phyloP scores from a whole-genome alignment of 495 filamentous ascomycete species.

The Aspergillus avenaceus region DNA sequence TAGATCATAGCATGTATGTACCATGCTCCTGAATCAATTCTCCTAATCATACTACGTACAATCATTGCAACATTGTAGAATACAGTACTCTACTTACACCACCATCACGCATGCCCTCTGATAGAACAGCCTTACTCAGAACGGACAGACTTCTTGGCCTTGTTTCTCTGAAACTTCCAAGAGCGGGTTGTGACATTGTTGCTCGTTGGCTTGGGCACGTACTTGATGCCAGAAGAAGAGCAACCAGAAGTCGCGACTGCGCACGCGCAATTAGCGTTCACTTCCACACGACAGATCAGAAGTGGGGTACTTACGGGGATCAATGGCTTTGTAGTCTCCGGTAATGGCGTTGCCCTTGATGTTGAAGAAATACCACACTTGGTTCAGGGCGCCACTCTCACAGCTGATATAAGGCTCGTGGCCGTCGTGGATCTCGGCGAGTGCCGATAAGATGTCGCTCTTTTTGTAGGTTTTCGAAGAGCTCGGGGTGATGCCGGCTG shows the following conservation, averaged over 20 bases:
- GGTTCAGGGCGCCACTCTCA: slow-evolving; percentile 50
- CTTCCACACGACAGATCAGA: neutral
- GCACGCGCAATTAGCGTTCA: slow-evolving; percentile 1
- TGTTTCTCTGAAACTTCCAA: neutral
- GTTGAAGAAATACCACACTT: slow-evolving; percentile 77
- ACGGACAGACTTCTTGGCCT: neutral
- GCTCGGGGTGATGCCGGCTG: slow-evolving; percentile 62
- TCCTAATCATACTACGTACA: slow-evolving; percentile 1
- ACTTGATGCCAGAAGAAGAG: slow-evolving; percentile 53
- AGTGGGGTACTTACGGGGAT: slow-evolving; percentile 38
- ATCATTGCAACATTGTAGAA: neutral
- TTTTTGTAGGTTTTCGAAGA: slow-evolving; percentile 56
- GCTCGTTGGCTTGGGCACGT: slow-evolving; percentile 48
- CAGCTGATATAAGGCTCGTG: slow-evolving; percentile 62
- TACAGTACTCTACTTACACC: neutral
- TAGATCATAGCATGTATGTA: neutral
- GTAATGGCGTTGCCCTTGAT: slow-evolving; percentile 66
- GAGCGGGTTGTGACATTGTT: neutral
- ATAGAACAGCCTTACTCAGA: neutral
- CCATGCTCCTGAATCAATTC: neutral
- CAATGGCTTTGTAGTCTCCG: slow-evolving; percentile 59
- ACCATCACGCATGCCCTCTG: neutral
- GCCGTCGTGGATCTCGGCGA: slow-evolving; percentile 53
- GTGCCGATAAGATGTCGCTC: slow-evolving; percentile 56
- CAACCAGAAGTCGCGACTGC: slow-evolving; percentile 53